Evolutionary conservation across 805 yeast species (phyloP).

Genomic region (Cyberlindnera suaveolens): DNA sequence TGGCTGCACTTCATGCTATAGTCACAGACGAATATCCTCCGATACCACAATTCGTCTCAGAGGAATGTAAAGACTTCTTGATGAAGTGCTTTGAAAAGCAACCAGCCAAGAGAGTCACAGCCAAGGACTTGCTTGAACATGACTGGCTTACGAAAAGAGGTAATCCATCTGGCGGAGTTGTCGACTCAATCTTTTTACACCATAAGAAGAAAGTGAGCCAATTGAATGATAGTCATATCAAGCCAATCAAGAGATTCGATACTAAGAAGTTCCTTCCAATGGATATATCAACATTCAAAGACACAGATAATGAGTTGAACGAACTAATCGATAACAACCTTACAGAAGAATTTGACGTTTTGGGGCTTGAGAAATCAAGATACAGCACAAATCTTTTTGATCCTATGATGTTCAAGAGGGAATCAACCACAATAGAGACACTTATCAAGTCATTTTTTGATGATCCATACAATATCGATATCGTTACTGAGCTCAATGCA

Average conservation of each 20-base stretch:
- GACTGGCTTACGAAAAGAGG: conserved; percentile 43
- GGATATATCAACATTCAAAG: conserved; percentile 14
- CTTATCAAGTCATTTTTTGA: background rate
- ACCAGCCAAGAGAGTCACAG: conserved; percentile 52
- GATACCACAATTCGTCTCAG: conserved; percentile 47
- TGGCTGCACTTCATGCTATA: conserved; percentile 80
- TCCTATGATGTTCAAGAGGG: conserved; percentile 3
- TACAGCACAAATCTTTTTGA: conserved; percentile 11
- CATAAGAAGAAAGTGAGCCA: background rate
- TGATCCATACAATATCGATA: background rate
- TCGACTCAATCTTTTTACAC: conserved; percentile 5
- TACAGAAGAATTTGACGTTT: conserved; percentile 5
- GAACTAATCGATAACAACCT: conserved; percentile 9
- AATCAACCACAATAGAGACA: background rate
- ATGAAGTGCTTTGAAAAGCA: conserved; percentile 66
- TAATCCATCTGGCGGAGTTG: background rate
- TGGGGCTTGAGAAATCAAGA: conserved; percentile 7
- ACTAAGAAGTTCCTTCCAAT: conserved; percentile 18
- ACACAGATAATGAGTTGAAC: conserved; percentile 7
- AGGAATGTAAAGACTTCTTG: conserved; percentile 48
- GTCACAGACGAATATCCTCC: conserved; percentile 71
- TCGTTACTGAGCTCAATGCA: background rate
- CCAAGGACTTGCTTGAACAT: conserved; percentile 49
- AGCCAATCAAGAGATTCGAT: conserved; percentile 14
- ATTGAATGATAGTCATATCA: conserved; percentile 5